A percentile compares a stretch with the other conserved stretches of the same genome.
Evolutionary conservation across 202 grass and related monocot species (phyloP).

Genomic region (Carex arenaria): DNA sequence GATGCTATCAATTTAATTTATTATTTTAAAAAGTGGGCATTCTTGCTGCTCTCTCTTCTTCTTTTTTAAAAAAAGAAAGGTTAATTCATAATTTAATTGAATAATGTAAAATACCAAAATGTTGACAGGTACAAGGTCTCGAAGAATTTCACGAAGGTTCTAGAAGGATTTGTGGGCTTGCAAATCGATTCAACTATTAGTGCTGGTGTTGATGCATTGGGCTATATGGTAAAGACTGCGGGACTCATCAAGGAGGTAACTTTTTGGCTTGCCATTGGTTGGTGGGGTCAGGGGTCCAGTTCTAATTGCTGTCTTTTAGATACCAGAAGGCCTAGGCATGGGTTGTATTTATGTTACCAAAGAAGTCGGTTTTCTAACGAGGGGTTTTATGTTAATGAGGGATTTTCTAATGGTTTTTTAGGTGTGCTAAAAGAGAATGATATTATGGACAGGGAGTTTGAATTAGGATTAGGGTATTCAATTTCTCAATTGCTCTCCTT

Average conservation of each 20-base stretch:
- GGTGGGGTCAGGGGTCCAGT: conserved; percentile 2
- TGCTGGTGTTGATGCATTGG: conserved; percentile 51
- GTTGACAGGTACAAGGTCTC: conserved; percentile 43
- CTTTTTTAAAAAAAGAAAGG: too few species aligned
- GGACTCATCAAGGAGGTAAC: conserved; percentile 52
- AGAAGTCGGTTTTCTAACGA: conserved; percentile 12
- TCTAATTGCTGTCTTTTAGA: conserved; percentile 7
- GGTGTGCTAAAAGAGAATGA: not conserved
- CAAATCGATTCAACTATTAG: conserved; percentile 77
- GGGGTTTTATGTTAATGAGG: not conserved
- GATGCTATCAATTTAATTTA: too few species aligned
- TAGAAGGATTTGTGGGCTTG: conserved; percentile 76
- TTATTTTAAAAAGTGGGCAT: too few species aligned
- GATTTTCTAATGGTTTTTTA: not conserved
- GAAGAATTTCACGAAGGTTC: conserved; percentile 66
- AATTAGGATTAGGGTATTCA: conserved; percentile 19
- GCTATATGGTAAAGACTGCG: conserved; percentile 60
- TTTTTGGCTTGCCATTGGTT: conserved; percentile 33
- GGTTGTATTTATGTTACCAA: conserved; percentile 21
- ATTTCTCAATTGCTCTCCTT: conserved; percentile 43
- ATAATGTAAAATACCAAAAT: not conserved
- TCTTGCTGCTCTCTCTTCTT: too few species aligned
- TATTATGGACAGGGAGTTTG: not conserved
- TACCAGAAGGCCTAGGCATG: not conserved
- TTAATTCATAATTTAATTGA: not conserved